phyloP scores from a whole-genome alignment of 352 stramenopile species.

The Blastocystis sp. region DNA sequence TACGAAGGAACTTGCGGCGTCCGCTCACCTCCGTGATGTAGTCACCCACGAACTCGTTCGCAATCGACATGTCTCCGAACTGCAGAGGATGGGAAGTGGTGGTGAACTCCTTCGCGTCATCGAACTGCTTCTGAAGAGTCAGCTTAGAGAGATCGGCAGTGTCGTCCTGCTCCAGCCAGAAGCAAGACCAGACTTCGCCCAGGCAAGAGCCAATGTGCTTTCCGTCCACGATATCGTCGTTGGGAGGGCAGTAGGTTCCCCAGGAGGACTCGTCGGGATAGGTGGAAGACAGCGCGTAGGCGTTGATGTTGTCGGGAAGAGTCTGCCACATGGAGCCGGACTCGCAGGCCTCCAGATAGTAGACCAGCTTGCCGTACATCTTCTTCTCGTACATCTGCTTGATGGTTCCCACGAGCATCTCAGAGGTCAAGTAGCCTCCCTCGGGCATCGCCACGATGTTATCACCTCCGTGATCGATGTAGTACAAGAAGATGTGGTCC shows the following conservation, averaged over 20 bases:
- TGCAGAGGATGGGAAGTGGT: constrained; percentile 63
- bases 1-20: background rate
- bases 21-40: constrained; percentile 26
- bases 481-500: constrained; percentile 81
- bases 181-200: constrained; percentile 59
- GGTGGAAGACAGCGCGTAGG: constrained; percentile 77
- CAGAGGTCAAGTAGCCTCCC: constrained; percentile 70
- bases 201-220: constrained; percentile 74
- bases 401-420: constrained; percentile 70
- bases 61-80: constrained; percentile 63
- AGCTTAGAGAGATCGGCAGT: constrained; percentile 46
- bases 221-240: constrained; percentile 68
- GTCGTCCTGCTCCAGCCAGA: constrained; percentile 61
- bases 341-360: constrained; percentile 75
- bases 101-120: constrained; percentile 63
- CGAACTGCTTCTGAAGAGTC: constrained; percentile 59
- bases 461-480: constrained; percentile 77
- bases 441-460: constrained; percentile 76
- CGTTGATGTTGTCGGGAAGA: constrained; percentile 74
- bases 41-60: constrained; percentile 56
- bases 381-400: constrained; percentile 72
- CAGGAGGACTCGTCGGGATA: constrained; percentile 77
- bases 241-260: constrained; percentile 72
- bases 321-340: constrained; percentile 80
- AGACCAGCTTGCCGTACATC: constrained; percentile 70